These are phyloP conservation scores for Fusarium brevicatenulatum DNA, from an alignment of 2,329 filamentous ascomycete species.

Conservation along the genomic window DNA sequence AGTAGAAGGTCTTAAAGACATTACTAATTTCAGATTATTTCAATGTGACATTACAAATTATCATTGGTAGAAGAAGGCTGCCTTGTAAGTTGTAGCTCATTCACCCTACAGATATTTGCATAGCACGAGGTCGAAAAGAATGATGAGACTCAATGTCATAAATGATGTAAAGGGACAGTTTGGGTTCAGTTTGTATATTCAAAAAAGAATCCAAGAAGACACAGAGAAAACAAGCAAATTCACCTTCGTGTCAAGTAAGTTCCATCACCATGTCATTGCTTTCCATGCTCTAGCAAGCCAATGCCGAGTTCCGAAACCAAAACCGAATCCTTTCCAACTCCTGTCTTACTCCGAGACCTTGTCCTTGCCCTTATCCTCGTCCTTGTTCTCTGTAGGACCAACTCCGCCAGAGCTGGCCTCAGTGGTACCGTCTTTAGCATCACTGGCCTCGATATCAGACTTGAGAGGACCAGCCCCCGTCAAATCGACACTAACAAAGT, in stretches of 20 bases:
- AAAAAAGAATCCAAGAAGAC: background rate
- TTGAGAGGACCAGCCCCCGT: background rate
- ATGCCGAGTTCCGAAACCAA: background rate
- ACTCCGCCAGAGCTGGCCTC: background rate
- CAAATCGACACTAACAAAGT: background rate
- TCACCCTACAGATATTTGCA: background rate
- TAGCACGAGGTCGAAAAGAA: background rate
- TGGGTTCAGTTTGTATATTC: background rate
- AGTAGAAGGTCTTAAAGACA: background rate
- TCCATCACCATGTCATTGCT: background rate
- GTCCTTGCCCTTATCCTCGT: background rate
- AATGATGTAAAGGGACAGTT: accelerated
- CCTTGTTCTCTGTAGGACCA: background rate
- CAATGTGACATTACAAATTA: background rate
- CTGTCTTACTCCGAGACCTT: background rate
- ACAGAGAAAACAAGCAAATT: background rate
- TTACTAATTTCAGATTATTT: background rate
- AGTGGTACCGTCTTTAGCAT: background rate
- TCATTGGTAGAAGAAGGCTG: background rate
- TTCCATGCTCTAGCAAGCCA: too few species aligned
- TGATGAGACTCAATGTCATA: background rate
- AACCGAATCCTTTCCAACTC: background rate
- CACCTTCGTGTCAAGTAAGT: background rate
- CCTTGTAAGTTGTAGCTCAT: background rate
- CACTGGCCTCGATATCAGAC: background rate